Conservation (phyloP, 352 stramenopile genomes). For the Pythium brachiatum region DNA sequence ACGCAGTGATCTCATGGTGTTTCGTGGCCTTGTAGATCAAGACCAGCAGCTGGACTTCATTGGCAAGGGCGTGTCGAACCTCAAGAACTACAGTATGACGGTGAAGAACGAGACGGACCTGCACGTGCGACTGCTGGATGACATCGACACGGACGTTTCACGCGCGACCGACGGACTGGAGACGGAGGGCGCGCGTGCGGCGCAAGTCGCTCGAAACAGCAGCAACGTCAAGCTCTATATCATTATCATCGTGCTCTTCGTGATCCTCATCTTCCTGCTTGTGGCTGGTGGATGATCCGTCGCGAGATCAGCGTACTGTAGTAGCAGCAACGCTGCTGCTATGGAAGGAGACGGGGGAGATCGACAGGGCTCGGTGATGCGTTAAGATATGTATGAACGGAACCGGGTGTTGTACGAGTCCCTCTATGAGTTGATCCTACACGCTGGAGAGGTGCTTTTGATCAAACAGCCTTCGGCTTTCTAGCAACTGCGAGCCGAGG, state of each 20-base stretch:
- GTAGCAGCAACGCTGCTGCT: background rate
- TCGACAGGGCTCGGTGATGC: background rate
- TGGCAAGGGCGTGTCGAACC: constrained; percentile 73
- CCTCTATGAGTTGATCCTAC: background rate
- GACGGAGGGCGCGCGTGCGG: constrained; percentile 75
- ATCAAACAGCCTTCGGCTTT: constrained; percentile 21
- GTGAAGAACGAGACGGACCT: constrained; percentile 90
- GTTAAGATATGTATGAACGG: constrained; percentile 18
- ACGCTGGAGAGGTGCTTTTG: background rate
- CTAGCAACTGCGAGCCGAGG: background rate
- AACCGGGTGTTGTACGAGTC: background rate
- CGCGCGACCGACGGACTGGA: constrained; percentile 82
- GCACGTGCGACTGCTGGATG: constrained; percentile 84
- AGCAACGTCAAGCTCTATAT: constrained; percentile 94
- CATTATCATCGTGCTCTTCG: constrained; percentile 83
- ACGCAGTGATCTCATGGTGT: background rate
- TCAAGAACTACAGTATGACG: constrained; percentile 82
- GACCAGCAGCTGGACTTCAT: constrained; percentile 86
- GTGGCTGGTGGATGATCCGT: constrained; percentile 44
- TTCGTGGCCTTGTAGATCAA: constrained; percentile 47
- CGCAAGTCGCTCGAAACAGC: constrained; percentile 89
- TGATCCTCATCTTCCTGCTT: constrained; percentile 89
- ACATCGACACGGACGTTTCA: constrained; percentile 88
- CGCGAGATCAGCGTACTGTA: background rate
- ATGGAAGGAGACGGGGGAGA: background rate